Evolutionary conservation across 2,329 filamentous ascomycete species (phyloP), one percentile per base, ranked within the genome.

Genomic region (Nemania abortiva): DNA sequence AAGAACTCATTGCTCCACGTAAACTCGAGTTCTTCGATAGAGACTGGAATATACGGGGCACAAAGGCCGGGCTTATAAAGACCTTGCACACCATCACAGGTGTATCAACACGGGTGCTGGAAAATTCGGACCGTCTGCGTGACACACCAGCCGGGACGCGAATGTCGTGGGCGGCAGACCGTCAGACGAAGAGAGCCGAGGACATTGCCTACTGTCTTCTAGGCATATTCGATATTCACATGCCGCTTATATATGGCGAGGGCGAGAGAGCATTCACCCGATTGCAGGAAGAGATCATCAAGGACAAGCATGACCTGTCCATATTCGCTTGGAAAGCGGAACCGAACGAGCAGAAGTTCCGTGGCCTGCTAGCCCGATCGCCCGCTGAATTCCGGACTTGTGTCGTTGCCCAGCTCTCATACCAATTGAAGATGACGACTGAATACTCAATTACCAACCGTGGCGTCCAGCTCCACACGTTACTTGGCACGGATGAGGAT

Each of bases 181-280:
- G 66, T 5, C 49, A 57, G 27, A 69, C 66, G 27, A 69, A 55
- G 45, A 59, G 63, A 47, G 42, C 57, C 29, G 66, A 69, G 22
- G 66, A 69, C 18, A 69, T 66, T 3, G 66, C 66, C 15, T 69
- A 69, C 53, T 65, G 62, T 50, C 63, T 69, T n/a, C 39, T 69
- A 2, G 66, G 66, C 2, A 42, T 69, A 42, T 69, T 69, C 6
- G 47, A 69, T n/a, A 66, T 69, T n/a, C 50, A 57, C 15, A 69
- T 69, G 66, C 66, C 66, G 4, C 27, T 69, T 18, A 56, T 69
- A n/a, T 68, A 68, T n/a, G 65, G 65, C 37, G 66, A 69, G 52
- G 50, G 63, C 1, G 50, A 62, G 31, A 66, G 57, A 24, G 66
- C 66, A 15, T 69, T 69, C 27, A 24, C 24, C 13, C 29, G 66